phyloP scores from a whole-genome alignment of 805 yeast genomes.

The Candida maris region DNA sequence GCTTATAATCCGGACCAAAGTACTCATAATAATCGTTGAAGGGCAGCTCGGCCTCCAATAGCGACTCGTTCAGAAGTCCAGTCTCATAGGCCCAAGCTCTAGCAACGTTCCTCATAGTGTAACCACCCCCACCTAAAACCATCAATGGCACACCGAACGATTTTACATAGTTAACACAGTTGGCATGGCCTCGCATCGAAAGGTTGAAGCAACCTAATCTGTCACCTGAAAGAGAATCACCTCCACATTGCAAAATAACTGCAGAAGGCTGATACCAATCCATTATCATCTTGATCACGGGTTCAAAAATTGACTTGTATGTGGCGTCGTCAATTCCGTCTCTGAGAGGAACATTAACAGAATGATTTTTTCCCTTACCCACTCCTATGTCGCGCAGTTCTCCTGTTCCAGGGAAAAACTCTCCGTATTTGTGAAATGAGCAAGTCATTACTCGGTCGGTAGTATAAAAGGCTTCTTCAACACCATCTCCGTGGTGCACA shows the following conservation, averaged over 20 bases:
- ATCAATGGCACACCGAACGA: constrained; percentile 84
- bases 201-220: constrained; percentile 93
- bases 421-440: constrained; percentile 90
- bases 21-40: constrained; percentile 96
- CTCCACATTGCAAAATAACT: constrained; percentile 97
- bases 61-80: constrained; percentile 76
- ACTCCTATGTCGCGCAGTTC: constrained; percentile 81
- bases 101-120: constrained; percentile 95
- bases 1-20: constrained; percentile 93
- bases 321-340: constrained; percentile 94
- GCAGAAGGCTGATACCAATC: constrained; percentile 95
- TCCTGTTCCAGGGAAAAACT: constrained; percentile 93
- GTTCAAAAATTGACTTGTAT: constrained; percentile 83
- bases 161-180: constrained; percentile 85
- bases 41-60: constrained; percentile 74
- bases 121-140: constrained; percentile 98
- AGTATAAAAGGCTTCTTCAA: constrained; percentile 88
- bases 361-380: constrained; percentile 77
- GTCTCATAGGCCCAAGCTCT: constrained; percentile 94
- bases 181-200: constrained; percentile 92
- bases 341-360: constrained; percentile 80
- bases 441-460: constrained; percentile 90
- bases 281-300: constrained; percentile 70
- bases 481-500: constrained; percentile 94
- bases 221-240: constrained; percentile 95